Base-by-base conservation (phyloP, 169 alveolate species). In the Plasmodium knowlesi region DNA sequence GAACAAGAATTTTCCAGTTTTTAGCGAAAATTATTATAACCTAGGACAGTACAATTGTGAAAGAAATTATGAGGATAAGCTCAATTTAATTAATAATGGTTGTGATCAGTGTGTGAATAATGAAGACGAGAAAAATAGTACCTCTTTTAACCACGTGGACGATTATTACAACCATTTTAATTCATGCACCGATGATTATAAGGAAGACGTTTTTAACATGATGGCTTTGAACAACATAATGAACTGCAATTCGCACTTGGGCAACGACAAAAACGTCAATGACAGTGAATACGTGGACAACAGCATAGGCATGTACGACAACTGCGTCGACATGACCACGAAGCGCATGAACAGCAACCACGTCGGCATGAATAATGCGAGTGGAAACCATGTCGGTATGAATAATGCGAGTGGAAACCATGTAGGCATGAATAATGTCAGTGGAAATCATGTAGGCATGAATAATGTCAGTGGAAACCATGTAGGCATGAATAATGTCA, bases 141-240 rank as follows among this genome's bases (percentile, higher is more conserved):
- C 92, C 28, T 41, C 53, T 3, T 43, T 39, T 83, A 83, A 30
- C 16, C 74, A 25, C 5, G 46, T 70, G 32, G 82, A 83, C 10
- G 92, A 83, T 19, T 53, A 83, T 70, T 83, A 83, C 76, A 39
- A 61, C 8, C 92, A 70, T 32, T 71, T 83, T 22, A 46, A 53
- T n/a, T 50, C 32, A 41, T 67, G 82, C 74, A 16, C 92, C 1
- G 83, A 83, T 70, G 82, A 83, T 70, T 83, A 83, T 39, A 83
- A 83, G 39, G 92, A 83, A 71, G 71, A 83, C 32, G n/a, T 83
- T 70, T 83, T 67, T 83, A 83, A 83, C 74, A 80, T 22, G 34
- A 83, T 83, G 92, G 50, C 82, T 28, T 53, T 74, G 19, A 88
- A 88, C 81, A 67, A 32, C 32, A 19, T 88, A 80, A 46, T 19